Conservation (phyloP, 306 rosid genomes). For the Vigna mungo region DNA sequence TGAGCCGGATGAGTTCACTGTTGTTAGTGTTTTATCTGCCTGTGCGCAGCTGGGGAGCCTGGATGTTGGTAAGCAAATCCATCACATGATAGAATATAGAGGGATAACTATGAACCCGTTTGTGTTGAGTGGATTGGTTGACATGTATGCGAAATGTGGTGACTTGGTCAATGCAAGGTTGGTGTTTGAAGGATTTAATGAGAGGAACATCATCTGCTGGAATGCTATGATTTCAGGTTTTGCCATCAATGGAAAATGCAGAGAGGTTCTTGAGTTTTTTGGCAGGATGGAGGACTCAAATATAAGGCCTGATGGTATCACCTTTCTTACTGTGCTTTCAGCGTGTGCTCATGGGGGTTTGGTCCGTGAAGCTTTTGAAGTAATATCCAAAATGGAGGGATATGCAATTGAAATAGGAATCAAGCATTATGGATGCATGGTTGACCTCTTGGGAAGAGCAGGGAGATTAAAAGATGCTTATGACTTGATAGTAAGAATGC, state of each 20-base stretch:
- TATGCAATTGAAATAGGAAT: conserved; percentile 53
- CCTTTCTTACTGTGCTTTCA: conserved; percentile 67
- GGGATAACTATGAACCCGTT: conserved; percentile 53
- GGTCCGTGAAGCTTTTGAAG: conserved; percentile 58
- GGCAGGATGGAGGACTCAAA: conserved; percentile 59
- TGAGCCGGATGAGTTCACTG: conserved; percentile 62
- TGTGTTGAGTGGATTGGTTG: conserved; percentile 69
- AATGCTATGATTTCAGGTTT: conserved; percentile 74
- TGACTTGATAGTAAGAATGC: conserved; percentile 59
- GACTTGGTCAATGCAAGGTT: conserved; percentile 63
- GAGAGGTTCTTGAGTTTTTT: conserved; percentile 63
- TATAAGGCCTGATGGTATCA: conserved; percentile 61
- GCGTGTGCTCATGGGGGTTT: conserved; percentile 75
- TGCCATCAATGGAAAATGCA: conserved; percentile 66
- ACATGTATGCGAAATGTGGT: conserved; percentile 85
- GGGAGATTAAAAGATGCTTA: conserved; percentile 71
- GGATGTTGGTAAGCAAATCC: conserved; percentile 62
- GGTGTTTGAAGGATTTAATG: conserved; percentile 58
- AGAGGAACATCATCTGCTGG: conserved; percentile 67
- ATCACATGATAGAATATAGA: conserved; percentile 49
- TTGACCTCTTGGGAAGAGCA: conserved; percentile 74
- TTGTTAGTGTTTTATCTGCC: conserved; percentile 70
- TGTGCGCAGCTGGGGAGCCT: conserved; percentile 71
- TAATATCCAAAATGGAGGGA: conserved; percentile 63
- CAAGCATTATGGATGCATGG: conserved; percentile 74